Base-by-base conservation (phyloP, 106 monocot genomes). In the Posidonia australis region DNA sequence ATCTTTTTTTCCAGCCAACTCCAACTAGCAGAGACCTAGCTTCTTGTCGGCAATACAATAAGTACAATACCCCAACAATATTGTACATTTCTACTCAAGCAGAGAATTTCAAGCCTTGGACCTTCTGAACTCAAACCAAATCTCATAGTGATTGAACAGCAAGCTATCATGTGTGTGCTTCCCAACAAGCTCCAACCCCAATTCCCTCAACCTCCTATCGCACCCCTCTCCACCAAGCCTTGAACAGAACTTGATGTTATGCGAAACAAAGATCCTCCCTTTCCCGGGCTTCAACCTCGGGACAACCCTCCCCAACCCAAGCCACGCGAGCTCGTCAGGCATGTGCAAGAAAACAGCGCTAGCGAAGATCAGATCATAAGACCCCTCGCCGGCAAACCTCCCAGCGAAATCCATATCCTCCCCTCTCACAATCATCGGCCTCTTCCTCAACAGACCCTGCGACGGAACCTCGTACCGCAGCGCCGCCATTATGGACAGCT, bases 281-380 rank as follows among this genome's bases (percentile, higher is more conserved):
- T 73, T 87, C 52, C 62, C 54, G 3, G 77, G 76, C 23, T 80
- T 80, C 62, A 96, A 24, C 77, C 76, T 77, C 32, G 26, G 53
- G 11, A 79, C 81, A 28, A 94, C 45, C 66, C 87, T 84, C 73
- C 82, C 90, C 64, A 90, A 46, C 47, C 84, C 94, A 28, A 58
- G 52, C 94, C 94, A 90, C 12, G 84, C 94, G 27, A 90, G 78
- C 20, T 78, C 41, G 52, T 84, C 96, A 3, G 90, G 96, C 64
- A 96, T 84, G 62, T 96, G 96, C 51, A 96, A 78, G 70, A 96
- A 90, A 2, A 90, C 96, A 0, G 96, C 96, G 62, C 90, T 96
- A 0, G 90, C 96, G 55, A 90, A 96, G 31, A 96, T 79, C 70
- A 96, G 71, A 77, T 90, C 90, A 48, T 84, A 90, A 6, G 27